Evolutionary conservation across 1,284 basidiomycete genomes (phyloP).

Genomic region (Puccinia coronata): DNA sequence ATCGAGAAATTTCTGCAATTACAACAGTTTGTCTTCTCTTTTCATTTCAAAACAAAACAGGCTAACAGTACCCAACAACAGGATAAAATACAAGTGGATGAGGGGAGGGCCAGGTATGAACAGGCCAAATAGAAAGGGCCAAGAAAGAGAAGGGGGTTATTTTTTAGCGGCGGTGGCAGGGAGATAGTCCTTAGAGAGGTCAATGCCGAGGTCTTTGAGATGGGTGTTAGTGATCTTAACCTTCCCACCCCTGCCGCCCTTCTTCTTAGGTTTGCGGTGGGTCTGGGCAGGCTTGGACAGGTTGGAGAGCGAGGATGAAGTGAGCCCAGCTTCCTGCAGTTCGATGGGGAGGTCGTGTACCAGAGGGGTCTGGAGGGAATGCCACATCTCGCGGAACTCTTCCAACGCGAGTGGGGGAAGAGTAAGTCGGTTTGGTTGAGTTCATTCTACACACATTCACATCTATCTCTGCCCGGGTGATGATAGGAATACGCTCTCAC

Average conservation of each 20-base stretch:
- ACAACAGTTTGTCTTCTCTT: too few species aligned
- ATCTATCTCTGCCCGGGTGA: neutral
- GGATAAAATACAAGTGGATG: neutral
- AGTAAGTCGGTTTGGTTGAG: neutral
- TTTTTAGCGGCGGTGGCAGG: neutral
- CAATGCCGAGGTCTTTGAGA: slow-evolving; percentile 47
- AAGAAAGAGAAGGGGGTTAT: neutral
- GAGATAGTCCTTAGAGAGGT: slow-evolving; percentile 43
- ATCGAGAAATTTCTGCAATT: too few species aligned
- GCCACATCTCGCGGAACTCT: slow-evolving; percentile 49
- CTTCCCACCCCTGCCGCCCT: slow-evolving; percentile 38
- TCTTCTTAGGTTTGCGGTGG: slow-evolving; percentile 38
- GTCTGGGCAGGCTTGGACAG: neutral
- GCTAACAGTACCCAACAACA: too few species aligned
- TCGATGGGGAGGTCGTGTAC: slow-evolving; percentile 26
- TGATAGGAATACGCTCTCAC: neutral
- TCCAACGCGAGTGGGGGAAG: neutral
- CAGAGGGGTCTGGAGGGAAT: slow-evolving; percentile 30
- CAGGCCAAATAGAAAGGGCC: neutral
- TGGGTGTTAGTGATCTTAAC: slow-evolving; percentile 50
- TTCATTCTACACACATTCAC: neutral
- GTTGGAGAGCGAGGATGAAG: slow-evolving; percentile 9
- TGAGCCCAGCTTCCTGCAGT: slow-evolving; percentile 44
- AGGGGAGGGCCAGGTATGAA: neutral
- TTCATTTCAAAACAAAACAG: too few species aligned